Evolutionary conservation across 1,284 basidiomycete genomes (phyloP).

Genomic region (Ceratobasidium papillatum): DNA sequence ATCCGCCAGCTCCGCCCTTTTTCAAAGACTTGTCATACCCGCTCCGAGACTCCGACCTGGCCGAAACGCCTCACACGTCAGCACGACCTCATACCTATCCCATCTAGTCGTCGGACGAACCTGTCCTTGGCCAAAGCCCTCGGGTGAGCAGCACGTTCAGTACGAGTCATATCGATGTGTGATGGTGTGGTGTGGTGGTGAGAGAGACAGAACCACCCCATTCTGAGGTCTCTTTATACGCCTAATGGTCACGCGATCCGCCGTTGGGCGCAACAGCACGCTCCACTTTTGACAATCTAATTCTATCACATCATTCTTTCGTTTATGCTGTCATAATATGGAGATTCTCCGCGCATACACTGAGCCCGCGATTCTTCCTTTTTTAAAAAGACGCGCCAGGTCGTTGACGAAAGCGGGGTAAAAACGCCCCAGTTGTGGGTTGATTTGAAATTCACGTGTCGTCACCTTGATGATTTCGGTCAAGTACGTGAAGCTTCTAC

Average conservation of each 20-base stretch:
- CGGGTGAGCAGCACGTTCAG: conserved; percentile 74
- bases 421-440: conserved; percentile 31
- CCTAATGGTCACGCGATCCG: conserved; percentile 18
- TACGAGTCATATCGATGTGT: conserved; percentile 72
- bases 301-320: neutral
- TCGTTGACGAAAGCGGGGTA: conserved; percentile 9
- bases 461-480: neutral
- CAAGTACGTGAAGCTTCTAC: neutral
- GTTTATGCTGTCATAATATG: neutral
- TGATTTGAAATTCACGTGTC: neutral
- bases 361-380: neutral
- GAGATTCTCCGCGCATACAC: conserved; percentile 9
- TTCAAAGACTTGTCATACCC: conserved; percentile 77
- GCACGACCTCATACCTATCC: neutral
- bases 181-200: conserved; percentile 43
- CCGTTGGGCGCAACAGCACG: conserved; percentile 12
- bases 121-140: conserved; percentile 78
- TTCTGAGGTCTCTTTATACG: neutral
- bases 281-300: conserved; percentile 17
- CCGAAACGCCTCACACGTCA: conserved; percentile 3
- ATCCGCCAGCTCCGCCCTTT: conserved; percentile 82
- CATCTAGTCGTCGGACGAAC: conserved; percentile 41
- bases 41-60: conserved; percentile 74
- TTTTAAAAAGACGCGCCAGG: neutral
- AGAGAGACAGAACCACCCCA: neutral